Conservation (phyloP, 2,329 filamentous ascomycete species). For the Paraconiothyrium sp. region DNA sequence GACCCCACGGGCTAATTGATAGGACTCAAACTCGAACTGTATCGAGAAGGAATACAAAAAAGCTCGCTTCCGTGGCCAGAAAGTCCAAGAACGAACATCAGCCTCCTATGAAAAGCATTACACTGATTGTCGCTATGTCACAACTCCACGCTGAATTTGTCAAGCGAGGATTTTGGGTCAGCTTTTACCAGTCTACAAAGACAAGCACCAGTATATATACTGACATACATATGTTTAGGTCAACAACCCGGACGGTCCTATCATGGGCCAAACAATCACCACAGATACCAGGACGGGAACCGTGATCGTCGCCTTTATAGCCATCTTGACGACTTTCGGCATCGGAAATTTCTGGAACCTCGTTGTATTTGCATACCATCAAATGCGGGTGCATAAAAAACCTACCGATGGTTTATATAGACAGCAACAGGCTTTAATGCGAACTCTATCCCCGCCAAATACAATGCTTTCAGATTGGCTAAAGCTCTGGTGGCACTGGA, state of each 20-base stretch:
- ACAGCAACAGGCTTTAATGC: constrained; percentile 13
- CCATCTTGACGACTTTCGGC: constrained; percentile 15
- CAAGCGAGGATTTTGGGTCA: neutral
- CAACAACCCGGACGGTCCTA: neutral
- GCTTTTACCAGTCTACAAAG: too few species aligned
- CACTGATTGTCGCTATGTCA: neutral
- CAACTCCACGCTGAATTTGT: neutral
- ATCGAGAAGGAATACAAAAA: too few species aligned
- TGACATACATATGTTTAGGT: neutral
- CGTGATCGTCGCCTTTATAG: constrained; percentile 21
- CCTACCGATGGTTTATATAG: constrained; percentile 12
- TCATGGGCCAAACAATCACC: constrained; percentile 24
- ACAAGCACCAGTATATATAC: too few species aligned
- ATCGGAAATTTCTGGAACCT: constrained; percentile 20
- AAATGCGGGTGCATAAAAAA: constrained; percentile 7
- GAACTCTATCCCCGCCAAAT: constrained; percentile 12
- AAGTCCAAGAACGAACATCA: too few species aligned
- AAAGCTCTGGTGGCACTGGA: constrained; percentile 21
- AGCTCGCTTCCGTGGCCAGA: too few species aligned
- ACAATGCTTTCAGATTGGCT: constrained; percentile 11
- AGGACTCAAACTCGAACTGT: too few species aligned
- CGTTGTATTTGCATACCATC: constrained; percentile 16
- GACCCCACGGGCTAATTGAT: neutral
- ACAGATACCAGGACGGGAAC: constrained; percentile 19
- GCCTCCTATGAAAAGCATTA: too few species aligned